Evolutionary conservation across 495 filamentous ascomycete genomes (phyloP).

Genomic region (Podospora fimiseda): DNA sequence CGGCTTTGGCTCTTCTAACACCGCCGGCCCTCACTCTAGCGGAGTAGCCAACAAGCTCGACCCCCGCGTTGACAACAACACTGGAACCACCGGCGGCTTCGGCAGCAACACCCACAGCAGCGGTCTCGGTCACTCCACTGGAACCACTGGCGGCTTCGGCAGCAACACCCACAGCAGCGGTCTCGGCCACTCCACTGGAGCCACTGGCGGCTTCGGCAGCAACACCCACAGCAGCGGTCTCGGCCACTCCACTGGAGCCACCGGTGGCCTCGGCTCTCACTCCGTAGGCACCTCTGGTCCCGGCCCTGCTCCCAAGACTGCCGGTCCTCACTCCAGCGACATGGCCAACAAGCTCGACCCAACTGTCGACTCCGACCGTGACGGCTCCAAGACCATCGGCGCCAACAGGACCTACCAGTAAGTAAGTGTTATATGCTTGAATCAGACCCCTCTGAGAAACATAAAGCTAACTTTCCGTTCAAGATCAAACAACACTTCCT

Average conservation of each 20-base stretch:
- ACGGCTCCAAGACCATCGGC: slow-evolving; percentile 31
- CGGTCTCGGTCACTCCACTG: slow-evolving; percentile 20
- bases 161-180: slow-evolving; percentile 33
- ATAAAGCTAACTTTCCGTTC: background rate
- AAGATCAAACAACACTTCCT: background rate
- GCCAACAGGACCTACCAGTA: slow-evolving; percentile 42
- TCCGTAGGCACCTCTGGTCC: slow-evolving; percentile 10
- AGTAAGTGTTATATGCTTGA: slow-evolving; percentile 31
- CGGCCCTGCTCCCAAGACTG: slow-evolving; percentile 13
- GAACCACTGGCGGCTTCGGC: slow-evolving; percentile 46
- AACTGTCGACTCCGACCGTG: slow-evolving; percentile 21
- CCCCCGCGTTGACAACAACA: slow-evolving; percentile 36
- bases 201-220: slow-evolving; percentile 16
- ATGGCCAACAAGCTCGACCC: slow-evolving; percentile 12
- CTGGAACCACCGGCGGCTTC: slow-evolving; percentile 44
- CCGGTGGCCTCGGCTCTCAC: slow-evolving; percentile 17
- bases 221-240: slow-evolving; percentile 11
- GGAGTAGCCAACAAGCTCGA: slow-evolving; percentile 50
- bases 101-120: slow-evolving; percentile 26
- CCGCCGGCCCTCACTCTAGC: slow-evolving; percentile 44
- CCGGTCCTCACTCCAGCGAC: slow-evolving; percentile 11
- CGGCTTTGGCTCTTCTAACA: slow-evolving; percentile 20
- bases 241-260: background rate
- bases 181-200: slow-evolving; percentile 5
- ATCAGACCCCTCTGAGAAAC: background rate